phyloP scores from a whole-genome alignment of 305 asterid species.

The Solanum hybrid region DNA sequence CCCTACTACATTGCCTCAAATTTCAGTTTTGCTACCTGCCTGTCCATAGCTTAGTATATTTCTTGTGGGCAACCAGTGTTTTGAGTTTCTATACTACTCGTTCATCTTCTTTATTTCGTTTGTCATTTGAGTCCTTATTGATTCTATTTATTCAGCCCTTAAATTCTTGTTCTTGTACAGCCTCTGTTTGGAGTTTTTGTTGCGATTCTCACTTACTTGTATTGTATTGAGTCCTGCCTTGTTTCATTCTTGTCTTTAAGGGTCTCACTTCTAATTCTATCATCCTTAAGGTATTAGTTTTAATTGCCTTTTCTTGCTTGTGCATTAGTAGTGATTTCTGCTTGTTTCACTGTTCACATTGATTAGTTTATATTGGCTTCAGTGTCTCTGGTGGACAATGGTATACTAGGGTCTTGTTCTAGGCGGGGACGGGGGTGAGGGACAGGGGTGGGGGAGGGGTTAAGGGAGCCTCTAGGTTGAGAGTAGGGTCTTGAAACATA shows the following conservation, averaged over 20 bases:
- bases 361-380: not conserved
- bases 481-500: not conserved
- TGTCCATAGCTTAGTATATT: not conserved
- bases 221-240: not conserved
- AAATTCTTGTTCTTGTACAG: not conserved
- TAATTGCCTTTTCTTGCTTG: not conserved
- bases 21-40: not conserved
- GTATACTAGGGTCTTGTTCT: no score
- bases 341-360: not conserved
- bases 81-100: not conserved
- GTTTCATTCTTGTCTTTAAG: not conserved
- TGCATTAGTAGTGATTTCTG: not conserved
- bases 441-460: not conserved
- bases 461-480: not conserved
- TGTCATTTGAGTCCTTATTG: not conserved
- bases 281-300: not conserved
- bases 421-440: no score
- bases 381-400: no score
- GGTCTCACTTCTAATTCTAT: not conserved
- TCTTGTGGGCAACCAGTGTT: not conserved
- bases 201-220: not conserved
- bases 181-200: not conserved
- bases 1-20: not conserved
- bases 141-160: not conserved
- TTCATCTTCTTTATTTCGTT: not conserved